Evolutionary conservation across 2,329 filamentous ascomycete genomes (phyloP), one percentile per base, ranked within the genome.

Genomic region (Hawksworthiomyces lignivorus): DNA sequence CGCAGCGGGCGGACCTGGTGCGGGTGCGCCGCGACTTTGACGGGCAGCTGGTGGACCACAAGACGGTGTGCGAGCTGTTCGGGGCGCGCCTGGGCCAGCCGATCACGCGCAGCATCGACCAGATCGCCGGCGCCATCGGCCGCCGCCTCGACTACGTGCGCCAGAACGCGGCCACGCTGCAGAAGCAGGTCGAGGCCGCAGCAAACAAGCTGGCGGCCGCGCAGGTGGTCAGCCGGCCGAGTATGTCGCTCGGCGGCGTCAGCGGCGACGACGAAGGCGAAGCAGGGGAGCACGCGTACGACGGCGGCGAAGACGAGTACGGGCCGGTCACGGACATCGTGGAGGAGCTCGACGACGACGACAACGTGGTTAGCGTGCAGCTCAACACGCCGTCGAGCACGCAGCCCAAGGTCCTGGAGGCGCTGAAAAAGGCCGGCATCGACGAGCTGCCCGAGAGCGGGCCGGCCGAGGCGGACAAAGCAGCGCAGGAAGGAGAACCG

Each of bases 331-430:
- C 84, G 24, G 92, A 97, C 54, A 97, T 98, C 50, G 70, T 87
- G 41, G 92, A 98, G 62, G 80, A 94, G 64, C 69, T 97, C 19
- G 92, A 97, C 56, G 89, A 96, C 8, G 77, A 94, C 10, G 92
- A 82, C 43, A 92, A 94, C 54, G 75, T 97, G 4, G 62, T 95
- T 37, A 84, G 77, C 0, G 79, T 74, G 52, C 75, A 68, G 42
- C 64, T 83, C 22, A 76, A 79, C 28, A 75, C 67, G n/a, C 83
- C 87, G 0, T 82, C 81, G 7, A 76, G 82, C 39, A 67, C 73
- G 12, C 75, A 84, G 15, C 69, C 78, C 8, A 75, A 84, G 50
- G 68, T 96, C 4, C 59, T 84, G 14, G 80, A 90, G 38, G 76
- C 80, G 1, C 63, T 96, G 43, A 71, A 82, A 54, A 89, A 89